These are phyloP conservation scores for Heterobasidion annosum DNA, from an alignment of 1,284 basidiomycete genomes.

Conservation along the genomic window DNA sequence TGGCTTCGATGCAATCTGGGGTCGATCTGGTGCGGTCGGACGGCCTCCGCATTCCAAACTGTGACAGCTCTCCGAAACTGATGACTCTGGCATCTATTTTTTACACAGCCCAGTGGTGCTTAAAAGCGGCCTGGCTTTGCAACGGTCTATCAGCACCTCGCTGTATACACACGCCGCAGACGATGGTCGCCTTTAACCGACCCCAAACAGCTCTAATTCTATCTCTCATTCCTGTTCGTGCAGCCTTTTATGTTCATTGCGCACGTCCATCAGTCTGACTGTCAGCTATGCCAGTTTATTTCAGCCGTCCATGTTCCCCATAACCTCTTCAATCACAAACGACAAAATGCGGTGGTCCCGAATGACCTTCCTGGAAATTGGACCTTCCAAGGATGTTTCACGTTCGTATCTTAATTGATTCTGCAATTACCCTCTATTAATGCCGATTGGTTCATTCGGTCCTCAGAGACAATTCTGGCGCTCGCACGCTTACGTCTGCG, in stretches of 20 bases:
- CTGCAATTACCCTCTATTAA: background rate
- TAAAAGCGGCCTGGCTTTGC: background rate
- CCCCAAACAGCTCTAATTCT: background rate
- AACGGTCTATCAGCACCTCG: background rate
- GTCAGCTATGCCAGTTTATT: background rate
- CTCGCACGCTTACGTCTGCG: slow-evolving; percentile 42
- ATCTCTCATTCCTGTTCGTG: background rate
- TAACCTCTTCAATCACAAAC: slow-evolving; percentile 1
- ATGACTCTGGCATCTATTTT: too few relatives aligned
- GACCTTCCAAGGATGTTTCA: slow-evolving; percentile 56
- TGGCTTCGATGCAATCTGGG: too few relatives aligned
- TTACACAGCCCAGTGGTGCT: background rate
- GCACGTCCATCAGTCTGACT: too few relatives aligned
- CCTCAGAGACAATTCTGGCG: slow-evolving; percentile 39
- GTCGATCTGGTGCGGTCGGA: too few relatives aligned
- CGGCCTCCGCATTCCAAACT: too few relatives aligned
- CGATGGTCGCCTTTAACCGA: background rate
- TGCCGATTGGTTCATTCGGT: background rate
- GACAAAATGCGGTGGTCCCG: slow-evolving; percentile 11
- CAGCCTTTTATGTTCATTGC: background rate
- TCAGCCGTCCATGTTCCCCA: background rate
- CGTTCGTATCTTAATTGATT: slow-evolving; percentile 24
- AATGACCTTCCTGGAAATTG: slow-evolving; percentile 38
- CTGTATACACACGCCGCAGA: background rate
- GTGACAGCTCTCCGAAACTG: too few relatives aligned